Conservation (phyloP, 2,329 filamentous ascomycete species). For the Penicillium palitans region DNA sequence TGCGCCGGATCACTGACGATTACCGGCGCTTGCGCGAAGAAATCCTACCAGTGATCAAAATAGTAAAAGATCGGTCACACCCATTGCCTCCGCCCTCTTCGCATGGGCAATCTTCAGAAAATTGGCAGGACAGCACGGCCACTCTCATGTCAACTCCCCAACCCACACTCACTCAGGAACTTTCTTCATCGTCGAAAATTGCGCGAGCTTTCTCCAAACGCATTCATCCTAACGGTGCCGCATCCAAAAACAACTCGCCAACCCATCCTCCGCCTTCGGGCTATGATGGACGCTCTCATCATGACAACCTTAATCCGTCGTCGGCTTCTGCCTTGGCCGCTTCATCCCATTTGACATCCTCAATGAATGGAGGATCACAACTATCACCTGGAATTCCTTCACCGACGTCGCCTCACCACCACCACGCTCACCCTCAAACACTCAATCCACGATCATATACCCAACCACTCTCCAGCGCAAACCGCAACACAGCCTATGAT, state of each 20-base stretch:
- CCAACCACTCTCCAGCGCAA: constrained; percentile 32
- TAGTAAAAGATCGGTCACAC: constrained; percentile 88
- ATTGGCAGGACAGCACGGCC: constrained; percentile 35
- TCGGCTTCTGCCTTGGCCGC: constrained; percentile 67
- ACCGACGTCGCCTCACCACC: constrained; percentile 46
- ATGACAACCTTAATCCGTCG: constrained; percentile 64
- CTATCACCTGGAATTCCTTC: constrained; percentile 51
- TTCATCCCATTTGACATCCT: constrained; percentile 67
- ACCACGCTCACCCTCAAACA: constrained; percentile 43
- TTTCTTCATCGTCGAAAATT: constrained; percentile 54
- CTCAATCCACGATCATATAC: constrained; percentile 48
- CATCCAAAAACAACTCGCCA: constrained; percentile 74
- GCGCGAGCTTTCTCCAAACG: constrained; percentile 76
- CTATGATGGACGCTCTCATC: constrained; percentile 64
- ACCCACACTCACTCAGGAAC: constrained; percentile 35
- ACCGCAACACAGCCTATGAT: constrained; percentile 37
- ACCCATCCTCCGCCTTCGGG: constrained; percentile 66
- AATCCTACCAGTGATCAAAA: constrained; percentile 81
- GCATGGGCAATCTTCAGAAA: constrained; percentile 21
- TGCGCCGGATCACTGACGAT: constrained; percentile 81
- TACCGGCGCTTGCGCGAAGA: constrained; percentile 88
- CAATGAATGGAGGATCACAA: constrained; percentile 64
- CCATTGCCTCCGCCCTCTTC: constrained; percentile 67
- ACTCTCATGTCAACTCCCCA: constrained; percentile 41
- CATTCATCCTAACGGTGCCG: constrained; percentile 65